Conservation (phyloP, 441 rosid genomes). For the Melastoma candidum region DNA sequence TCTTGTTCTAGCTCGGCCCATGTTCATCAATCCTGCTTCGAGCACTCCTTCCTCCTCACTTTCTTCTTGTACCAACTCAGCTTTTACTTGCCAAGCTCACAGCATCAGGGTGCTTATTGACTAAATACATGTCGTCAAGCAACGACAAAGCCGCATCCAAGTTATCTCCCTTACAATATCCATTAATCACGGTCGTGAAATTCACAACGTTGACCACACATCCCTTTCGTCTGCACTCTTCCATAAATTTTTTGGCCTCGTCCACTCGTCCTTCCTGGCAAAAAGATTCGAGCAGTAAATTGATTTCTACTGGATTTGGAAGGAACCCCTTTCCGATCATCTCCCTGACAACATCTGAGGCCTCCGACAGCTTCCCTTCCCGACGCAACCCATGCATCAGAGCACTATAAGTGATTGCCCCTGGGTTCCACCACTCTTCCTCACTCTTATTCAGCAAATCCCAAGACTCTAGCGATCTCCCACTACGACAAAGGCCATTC, state of each 20-base stretch:
- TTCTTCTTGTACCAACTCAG: no score
- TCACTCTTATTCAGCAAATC: conserved; percentile 62
- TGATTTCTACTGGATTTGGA: conserved; percentile 77
- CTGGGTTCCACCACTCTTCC: conserved; percentile 88
- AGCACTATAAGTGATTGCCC: conserved; percentile 70
- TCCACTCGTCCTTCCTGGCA: conserved; percentile 42
- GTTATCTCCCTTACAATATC: conserved; percentile 54
- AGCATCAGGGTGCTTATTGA: conserved; percentile 72
- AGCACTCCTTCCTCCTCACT: no score
- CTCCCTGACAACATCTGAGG: conserved; percentile 64
- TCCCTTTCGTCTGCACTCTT: conserved; percentile 60
- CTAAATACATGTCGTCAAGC: conserved; percentile 87
- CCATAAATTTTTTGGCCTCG: conserved; percentile 67
- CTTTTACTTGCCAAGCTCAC: no score
- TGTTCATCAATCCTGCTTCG: no score
- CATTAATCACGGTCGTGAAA: conserved; percentile 76
- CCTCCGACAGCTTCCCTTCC: conserved; percentile 70
- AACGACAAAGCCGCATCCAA: conserved; percentile 71
- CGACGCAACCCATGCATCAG: conserved; percentile 81
- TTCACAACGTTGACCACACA: conserved; percentile 74
- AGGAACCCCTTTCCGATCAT: conserved; percentile 62
- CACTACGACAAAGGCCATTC: conserved; percentile 67
- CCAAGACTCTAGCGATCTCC: conserved; percentile 67
- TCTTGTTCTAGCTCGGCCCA: no score
- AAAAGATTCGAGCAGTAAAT: conserved; percentile 61